phyloP scores from a whole-genome alignment of 202 grass and related monocot species.

The Zoysia matrella region DNA sequence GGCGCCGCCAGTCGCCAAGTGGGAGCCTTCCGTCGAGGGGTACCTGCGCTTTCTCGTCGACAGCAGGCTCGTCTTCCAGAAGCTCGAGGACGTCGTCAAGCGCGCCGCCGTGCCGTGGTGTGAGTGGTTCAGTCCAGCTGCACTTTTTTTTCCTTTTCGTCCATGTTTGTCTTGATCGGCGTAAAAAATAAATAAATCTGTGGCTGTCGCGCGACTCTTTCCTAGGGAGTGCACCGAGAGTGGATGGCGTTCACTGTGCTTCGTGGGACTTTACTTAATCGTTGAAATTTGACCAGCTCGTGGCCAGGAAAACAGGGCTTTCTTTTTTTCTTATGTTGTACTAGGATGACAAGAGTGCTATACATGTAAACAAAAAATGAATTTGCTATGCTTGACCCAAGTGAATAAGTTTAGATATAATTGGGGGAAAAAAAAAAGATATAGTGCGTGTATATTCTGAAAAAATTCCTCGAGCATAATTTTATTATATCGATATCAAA shows the following conservation, averaged over 20 bases:
- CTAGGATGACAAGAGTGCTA: not conserved
- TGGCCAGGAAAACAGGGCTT: not conserved
- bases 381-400: not conserved
- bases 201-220: not conserved
- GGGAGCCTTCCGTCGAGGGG: constrained; percentile 66
- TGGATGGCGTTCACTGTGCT: constrained; percentile 11
- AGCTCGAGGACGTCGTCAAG: constrained; percentile 69
- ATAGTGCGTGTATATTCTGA: not conserved
- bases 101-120: constrained; percentile 64
- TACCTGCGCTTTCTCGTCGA: constrained; percentile 87
- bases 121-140: constrained; percentile 40
- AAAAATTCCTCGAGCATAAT: not conserved
- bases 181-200: not conserved
- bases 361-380: not conserved
- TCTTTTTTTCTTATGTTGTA: not conserved
- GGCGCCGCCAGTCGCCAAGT: constrained; percentile 61
- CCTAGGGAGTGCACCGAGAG: not conserved
- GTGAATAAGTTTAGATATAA: not conserved
- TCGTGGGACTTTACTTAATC: constrained; percentile 15
- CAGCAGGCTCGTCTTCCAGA: constrained; percentile 76
- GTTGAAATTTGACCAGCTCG: constrained; percentile 16
- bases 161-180: not conserved
- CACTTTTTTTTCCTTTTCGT: not conserved
- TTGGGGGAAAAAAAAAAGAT: not conserved
- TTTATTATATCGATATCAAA: not conserved